These are phyloP conservation scores for Paracorniculantispora psalliotae DNA, from an alignment of 2,329 filamentous ascomycete species.

Conservation along the genomic window DNA sequence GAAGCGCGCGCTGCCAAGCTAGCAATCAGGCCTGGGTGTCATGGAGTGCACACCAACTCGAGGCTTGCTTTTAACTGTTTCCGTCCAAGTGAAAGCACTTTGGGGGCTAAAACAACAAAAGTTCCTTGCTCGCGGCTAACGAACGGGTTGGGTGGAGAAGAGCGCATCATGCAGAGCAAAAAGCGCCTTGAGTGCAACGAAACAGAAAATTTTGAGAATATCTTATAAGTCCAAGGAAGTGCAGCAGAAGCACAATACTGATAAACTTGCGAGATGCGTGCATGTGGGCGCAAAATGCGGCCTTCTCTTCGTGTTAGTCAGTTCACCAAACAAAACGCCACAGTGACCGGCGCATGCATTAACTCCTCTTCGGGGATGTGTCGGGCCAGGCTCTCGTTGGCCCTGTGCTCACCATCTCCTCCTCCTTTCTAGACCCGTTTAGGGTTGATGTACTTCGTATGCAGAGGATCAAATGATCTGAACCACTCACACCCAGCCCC, in stretches of 20 bases:
- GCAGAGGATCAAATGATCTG: slow-evolving; percentile 10
- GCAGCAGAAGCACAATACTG: too few species aligned
- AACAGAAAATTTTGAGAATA: too few species aligned
- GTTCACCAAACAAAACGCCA: neutral
- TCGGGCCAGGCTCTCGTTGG: neutral
- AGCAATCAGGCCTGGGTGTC: neutral
- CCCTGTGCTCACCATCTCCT: neutral
- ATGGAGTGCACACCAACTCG: neutral
- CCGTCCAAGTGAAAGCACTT: neutral
- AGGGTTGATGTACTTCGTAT: slow-evolving; percentile 5
- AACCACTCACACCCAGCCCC: neutral
- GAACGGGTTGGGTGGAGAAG: too few species aligned
- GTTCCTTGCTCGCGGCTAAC: neutral
- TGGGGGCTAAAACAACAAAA: neutral
- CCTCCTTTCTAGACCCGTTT: neutral
- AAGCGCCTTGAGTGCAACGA: neutral
- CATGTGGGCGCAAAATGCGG: neutral
- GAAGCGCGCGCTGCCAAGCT: neutral
- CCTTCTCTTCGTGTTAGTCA: neutral
- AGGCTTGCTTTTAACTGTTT: neutral
- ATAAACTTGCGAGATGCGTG: neutral
- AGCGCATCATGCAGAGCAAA: too few species aligned
- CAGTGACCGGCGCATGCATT: neutral
- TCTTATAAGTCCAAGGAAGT: too few species aligned
- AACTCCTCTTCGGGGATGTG: neutral